A percentile compares a stretch with the other conserved stretches of the same genome.
Evolutionary conservation across 345 rosid species (phyloP).

Genomic region (Draba incana): DNA sequence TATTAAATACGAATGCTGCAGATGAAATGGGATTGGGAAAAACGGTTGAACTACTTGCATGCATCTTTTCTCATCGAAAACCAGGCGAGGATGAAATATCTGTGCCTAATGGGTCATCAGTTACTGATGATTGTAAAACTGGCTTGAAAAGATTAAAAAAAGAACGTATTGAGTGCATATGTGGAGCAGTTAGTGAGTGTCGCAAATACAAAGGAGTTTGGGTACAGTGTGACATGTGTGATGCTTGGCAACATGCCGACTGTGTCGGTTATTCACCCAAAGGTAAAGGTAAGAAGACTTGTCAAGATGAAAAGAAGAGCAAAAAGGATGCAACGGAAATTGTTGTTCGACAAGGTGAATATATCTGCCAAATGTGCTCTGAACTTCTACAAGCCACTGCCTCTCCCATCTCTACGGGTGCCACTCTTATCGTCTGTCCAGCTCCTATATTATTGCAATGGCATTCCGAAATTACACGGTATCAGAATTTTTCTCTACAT

Average conservation of each 20-base stretch:
- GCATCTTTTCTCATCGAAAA: conserved; percentile 74
- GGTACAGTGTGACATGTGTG: conserved; percentile 97
- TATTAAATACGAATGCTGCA: conserved; percentile 43
- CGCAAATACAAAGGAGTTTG: conserved; percentile 76
- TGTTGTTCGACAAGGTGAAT: conserved; percentile 74
- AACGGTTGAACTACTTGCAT: conserved; percentile 95
- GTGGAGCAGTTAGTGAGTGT: conserved; percentile 96
- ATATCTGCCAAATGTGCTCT: conserved; percentile 74
- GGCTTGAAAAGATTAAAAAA: conserved; percentile 65
- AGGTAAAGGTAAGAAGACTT: conserved; percentile 52
- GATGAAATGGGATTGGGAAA: conserved; percentile 99
- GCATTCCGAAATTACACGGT: conserved; percentile 93
- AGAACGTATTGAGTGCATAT: conserved; percentile 92
- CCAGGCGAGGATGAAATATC: conserved; percentile 48
- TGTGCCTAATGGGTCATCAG: conserved; percentile 34
- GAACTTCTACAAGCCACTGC: conserved; percentile 75
- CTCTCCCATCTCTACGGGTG: conserved; percentile 80
- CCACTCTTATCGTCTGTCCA: conserved; percentile 95
- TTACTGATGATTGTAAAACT: conserved; percentile 46
- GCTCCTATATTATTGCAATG: conserved; percentile 93
- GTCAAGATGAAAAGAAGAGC: conserved; percentile 48
- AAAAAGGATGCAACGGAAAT: conserved; percentile 54
- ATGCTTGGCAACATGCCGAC: conserved; percentile 99
- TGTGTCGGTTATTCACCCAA: conserved; percentile 93
- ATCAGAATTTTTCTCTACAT: conserved; percentile 35